Evolutionary conservation across 2,329 filamentous ascomycete species (phyloP).

Genomic region (Byssoonygena ceratinophila): DNA sequence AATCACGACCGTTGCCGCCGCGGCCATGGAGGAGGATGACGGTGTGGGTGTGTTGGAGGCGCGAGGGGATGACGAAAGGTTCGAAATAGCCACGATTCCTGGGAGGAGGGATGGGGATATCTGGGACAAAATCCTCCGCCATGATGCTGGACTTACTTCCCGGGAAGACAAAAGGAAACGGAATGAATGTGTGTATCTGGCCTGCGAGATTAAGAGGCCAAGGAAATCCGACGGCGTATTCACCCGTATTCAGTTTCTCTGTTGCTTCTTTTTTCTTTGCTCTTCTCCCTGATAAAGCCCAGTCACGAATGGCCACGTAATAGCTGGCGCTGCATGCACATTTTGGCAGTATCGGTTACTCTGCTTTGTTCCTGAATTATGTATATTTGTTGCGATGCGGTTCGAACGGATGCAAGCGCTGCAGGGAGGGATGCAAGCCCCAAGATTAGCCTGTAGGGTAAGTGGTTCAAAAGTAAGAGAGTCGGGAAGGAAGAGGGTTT

Average conservation of each 20-base stretch:
- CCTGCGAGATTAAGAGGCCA: no score
- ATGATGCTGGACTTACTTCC: neutral
- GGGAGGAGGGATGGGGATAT: constrained; percentile 14
- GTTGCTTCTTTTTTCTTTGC: neutral
- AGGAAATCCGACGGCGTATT: neutral
- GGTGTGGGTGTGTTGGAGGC: constrained; percentile 26
- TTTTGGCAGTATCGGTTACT: neutral
- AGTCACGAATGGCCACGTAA: neutral
- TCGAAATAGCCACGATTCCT: constrained; percentile 5
- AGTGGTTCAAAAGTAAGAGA: neutral
- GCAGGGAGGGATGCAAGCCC: constrained; percentile 1
- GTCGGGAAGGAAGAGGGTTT: no score
- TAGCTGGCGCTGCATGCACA: neutral
- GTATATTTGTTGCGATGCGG: neutral
- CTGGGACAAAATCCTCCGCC: neutral
- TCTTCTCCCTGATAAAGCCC: neutral
- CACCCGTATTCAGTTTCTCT: neutral
- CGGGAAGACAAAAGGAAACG: neutral
- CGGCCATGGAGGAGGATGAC: constrained; percentile 37
- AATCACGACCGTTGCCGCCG: constrained; percentile 27
- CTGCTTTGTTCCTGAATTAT: neutral
- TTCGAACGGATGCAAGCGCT: neutral
- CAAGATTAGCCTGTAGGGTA: neutral
- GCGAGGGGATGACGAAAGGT: constrained; percentile 16
- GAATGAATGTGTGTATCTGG: neutral